Evolutionary conservation across 805 yeast species (phyloP).

Genomic region (Candida orba): DNA sequence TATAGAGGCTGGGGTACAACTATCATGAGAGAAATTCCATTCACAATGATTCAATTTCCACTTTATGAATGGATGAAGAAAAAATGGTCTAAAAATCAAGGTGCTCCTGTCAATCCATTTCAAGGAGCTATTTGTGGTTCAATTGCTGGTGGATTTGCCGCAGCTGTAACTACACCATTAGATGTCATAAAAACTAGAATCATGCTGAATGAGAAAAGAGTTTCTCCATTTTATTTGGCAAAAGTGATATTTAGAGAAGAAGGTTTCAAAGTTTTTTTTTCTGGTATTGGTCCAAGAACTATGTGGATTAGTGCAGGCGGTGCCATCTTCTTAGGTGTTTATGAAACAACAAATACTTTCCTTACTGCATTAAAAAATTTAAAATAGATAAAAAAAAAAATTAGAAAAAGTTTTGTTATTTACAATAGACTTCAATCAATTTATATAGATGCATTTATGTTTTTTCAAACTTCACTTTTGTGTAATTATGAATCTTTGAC

Average conservation of each 20-base stretch:
- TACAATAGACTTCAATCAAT: neutral
- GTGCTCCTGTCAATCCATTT: slow-evolving; percentile 44
- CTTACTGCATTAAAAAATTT: slow-evolving; percentile 5
- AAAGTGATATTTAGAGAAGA: slow-evolving; percentile 56
- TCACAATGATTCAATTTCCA: slow-evolving; percentile 94
- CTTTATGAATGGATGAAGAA: slow-evolving; percentile 77
- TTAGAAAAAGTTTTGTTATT: neutral
- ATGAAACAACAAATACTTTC: slow-evolving; percentile 45
- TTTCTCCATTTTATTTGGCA: slow-evolving; percentile 42
- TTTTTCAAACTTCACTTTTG: slow-evolving; percentile 12
- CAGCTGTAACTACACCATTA: slow-evolving; percentile 73
- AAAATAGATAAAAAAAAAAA: neutral
- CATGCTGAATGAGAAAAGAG: slow-evolving; percentile 57
- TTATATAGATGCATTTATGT: neutral
- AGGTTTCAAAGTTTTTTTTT: slow-evolving; percentile 64
- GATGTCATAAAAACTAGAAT: slow-evolving; percentile 78
- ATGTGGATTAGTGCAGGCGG: slow-evolving; percentile 99
- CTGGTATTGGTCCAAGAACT: slow-evolving; percentile 92
- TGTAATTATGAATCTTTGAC: slow-evolving; percentile 32
- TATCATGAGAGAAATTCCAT: slow-evolving; percentile 91
- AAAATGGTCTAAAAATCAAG: slow-evolving; percentile 40
- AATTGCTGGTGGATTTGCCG: slow-evolving; percentile 76
- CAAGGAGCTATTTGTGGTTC: slow-evolving; percentile 85
- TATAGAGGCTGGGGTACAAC: slow-evolving; percentile 94
- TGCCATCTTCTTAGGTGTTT: slow-evolving; percentile 91